A percentile compares a stretch with the other conserved stretches of the same genome.
Conservation (phyloP, 2,329 filamentous ascomycete species). For the Exophiala calicioides region DNA sequence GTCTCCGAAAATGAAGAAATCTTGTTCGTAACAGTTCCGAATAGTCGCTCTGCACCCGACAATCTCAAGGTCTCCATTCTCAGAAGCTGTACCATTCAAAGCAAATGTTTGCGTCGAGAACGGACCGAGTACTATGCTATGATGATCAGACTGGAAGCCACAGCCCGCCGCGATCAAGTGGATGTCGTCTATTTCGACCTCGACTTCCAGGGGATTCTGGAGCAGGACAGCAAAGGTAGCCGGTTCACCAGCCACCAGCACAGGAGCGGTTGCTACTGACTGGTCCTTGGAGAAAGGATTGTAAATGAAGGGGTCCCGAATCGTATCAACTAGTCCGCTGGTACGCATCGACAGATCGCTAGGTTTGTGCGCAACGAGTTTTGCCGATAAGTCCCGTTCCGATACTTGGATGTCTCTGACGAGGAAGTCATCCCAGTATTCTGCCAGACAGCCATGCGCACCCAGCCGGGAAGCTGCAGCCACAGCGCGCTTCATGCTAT, state of each 20-base stretch:
- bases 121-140: conserved; percentile 71
- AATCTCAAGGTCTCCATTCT: conserved; percentile 69
- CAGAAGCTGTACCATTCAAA: conserved; percentile 67
- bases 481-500: conserved; percentile 83
- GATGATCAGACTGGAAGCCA: conserved; percentile 66
- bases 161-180: conserved; percentile 72
- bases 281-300: conserved; percentile 82
- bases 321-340: conserved; percentile 39
- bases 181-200: conserved; percentile 83
- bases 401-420: conserved; percentile 75
- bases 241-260: conserved; percentile 76
- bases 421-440: conserved; percentile 97
- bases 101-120: conserved; percentile 79
- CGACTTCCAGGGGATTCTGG: conserved; percentile 93
- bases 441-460: conserved; percentile 67
- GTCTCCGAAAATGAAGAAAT: conserved; percentile 79
- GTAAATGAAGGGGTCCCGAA: conserved; percentile 83
- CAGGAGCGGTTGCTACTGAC: conserved; percentile 58
- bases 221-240: conserved; percentile 78
- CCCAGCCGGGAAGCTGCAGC: conserved; percentile 75
- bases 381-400: conserved; percentile 58
- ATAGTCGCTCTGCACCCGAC: conserved; percentile 79
- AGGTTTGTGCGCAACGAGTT: conserved; percentile 65
- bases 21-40: conserved; percentile 75
- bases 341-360: conserved; percentile 47